Evolutionary conservation across 192 early-diverging fungal species (phyloP).

Genomic region (Coemansia sp.): DNA sequence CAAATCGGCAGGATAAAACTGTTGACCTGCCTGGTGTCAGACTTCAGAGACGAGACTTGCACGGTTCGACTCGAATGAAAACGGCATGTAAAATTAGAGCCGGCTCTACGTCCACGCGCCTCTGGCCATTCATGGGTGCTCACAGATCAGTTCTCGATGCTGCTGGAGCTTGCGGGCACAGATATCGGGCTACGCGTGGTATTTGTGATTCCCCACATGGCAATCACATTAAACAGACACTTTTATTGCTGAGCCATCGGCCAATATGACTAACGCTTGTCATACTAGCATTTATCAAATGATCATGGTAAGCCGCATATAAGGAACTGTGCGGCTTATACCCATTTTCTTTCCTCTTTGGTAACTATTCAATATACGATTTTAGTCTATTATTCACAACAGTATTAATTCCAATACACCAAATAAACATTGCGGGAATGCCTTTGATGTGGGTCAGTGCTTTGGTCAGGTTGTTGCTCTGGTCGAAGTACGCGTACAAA

Average conservation of each 20-base stretch:
- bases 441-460: slow-evolving; percentile 49
- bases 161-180: slow-evolving; percentile 78
- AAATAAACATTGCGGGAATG: slow-evolving; percentile 68
- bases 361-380: too few species aligned
- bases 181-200: slow-evolving; percentile 67
- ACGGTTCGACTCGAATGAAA: slow-evolving; percentile 71
- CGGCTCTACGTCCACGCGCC: slow-evolving; percentile 85
- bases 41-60: slow-evolving; percentile 72
- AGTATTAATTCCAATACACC: slow-evolving; percentile 89
- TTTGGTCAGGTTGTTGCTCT: slow-evolving; percentile 58
- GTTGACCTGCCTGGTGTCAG: slow-evolving; percentile 54
- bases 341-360: too few species aligned
- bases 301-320: too few species aligned
- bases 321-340: too few species aligned
- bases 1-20: slow-evolving; percentile 83
- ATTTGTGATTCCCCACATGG: slow-evolving; percentile 31
- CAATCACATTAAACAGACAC: too few species aligned
- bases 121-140: slow-evolving; percentile 77
- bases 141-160: slow-evolving; percentile 77
- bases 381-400: slow-evolving; percentile 8
- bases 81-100: slow-evolving; percentile 77
- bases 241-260: too few species aligned
- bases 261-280: too few species aligned
- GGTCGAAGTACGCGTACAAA: slow-evolving; percentile 81
- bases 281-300: too few species aligned